Evolutionary conservation across 306 rosid species (phyloP), one percentile per base, ranked within the genome.

Genomic region (Lathyrus tuberosus): DNA sequence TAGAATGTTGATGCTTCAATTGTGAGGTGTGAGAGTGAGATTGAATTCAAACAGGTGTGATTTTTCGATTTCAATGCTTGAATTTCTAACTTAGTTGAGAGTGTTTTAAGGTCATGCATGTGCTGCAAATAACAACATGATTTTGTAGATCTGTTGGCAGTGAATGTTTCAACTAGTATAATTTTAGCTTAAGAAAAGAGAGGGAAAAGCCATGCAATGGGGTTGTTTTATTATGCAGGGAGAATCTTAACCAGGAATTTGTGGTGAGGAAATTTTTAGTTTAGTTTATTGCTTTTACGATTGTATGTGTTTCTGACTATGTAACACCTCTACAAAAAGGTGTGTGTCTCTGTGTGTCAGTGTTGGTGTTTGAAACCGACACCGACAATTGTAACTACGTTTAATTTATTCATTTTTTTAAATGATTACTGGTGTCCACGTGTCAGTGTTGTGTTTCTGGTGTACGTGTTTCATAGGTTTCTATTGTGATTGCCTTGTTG

Each of bases 131-230:
- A 61, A 17, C 57, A 20, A 24, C 42, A 59, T 66, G 33, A 41
- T 35, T 66, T 59, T 58, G 42, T 65, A 52, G 46, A 67, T 73
- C 41, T 67, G 42, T 33, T 3, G 33, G 60, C 6, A 53, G 59
- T 69, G 58, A 42, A 40, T 3, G 24, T 24, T 71, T 52, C 53
- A 65, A 44, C 52, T 46, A n/a, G n/a, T n/a, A 49, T 15, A 15
- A 22, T 14, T 44, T 44, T 14, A 44, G 15, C 7, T 5, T 4
- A 13, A 6, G 49, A 43, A 44, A 44, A 48, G 66, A 49, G 49
- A 65, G 52, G 31, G 8, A 40, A 53, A 26, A 60, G 53, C 13
- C 70, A 66, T 78, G 70, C 70, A 72, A 72, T 66, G 31, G 17
- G 28, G 22, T 71, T 64, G 53, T 35, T 59, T 58, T 37, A 17